These are phyloP conservation scores for Suillus luteus DNA, from an alignment of 768 basidiomycete species.

Conservation along the genomic window DNA sequence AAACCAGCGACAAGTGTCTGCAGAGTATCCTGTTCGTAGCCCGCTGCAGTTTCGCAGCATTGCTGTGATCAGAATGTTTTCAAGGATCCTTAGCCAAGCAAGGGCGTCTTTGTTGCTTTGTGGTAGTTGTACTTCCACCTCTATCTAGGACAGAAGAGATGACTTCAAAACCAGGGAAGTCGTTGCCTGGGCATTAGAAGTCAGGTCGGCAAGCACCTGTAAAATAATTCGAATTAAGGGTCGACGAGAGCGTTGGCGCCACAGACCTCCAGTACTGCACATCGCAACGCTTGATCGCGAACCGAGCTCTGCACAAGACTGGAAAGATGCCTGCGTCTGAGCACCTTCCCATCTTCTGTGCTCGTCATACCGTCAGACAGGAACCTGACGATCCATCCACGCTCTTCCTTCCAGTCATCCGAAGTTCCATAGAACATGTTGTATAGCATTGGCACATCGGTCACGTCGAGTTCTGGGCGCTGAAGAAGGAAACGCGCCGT, in stretches of 20 bases:
- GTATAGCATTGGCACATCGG: slow-evolving; percentile 91
- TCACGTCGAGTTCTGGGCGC: slow-evolving; percentile 75
- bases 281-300: too few species aligned
- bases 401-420: slow-evolving; percentile 84
- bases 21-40: slow-evolving; percentile 51
- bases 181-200: slow-evolving; percentile 67
- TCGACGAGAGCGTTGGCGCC: too few species aligned
- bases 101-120: slow-evolving; percentile 41
- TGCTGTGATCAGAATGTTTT: slow-evolving; percentile 59
- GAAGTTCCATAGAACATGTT: slow-evolving; percentile 78
- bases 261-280: too few species aligned
- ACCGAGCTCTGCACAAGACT: slow-evolving; percentile 68
- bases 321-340: slow-evolving; percentile 78
- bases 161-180: slow-evolving; percentile 73
- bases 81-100: slow-evolving; percentile 66
- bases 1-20: slow-evolving; percentile 49
- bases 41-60: slow-evolving; percentile 51
- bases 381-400: slow-evolving; percentile 76
- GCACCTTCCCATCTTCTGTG: slow-evolving; percentile 76
- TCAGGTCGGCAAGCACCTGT: slow-evolving; percentile 50
- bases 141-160: slow-evolving; percentile 78
- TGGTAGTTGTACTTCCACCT: slow-evolving; percentile 55
- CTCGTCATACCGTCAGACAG: slow-evolving; percentile 47
- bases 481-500: slow-evolving; percentile 89
- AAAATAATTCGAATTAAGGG: too few species aligned